Evolutionary conservation across 2,329 filamentous ascomycete genomes (phyloP).

Genomic region (Apiospora sp.): DNA sequence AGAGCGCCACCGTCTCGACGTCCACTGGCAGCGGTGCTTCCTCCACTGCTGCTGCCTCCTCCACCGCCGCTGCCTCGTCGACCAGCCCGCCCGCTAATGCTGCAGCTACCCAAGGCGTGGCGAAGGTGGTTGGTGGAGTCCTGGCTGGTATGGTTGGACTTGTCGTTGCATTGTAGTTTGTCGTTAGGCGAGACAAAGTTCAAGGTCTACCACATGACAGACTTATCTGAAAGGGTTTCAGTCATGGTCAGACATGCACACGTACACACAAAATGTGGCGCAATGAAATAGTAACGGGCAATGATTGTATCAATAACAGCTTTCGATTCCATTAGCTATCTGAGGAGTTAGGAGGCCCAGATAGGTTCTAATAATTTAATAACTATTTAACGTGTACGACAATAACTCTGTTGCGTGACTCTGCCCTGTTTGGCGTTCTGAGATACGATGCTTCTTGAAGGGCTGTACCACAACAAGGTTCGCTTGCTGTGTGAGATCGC

Average conservation of each 20-base stretch:
- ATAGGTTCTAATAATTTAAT: not conserved
- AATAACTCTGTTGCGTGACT: not conserved
- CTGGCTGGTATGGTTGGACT: constrained; percentile 3
- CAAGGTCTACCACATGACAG: not conserved
- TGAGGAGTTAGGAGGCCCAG: not conserved
- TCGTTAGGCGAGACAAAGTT: not conserved
- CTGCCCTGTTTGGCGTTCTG: not conserved
- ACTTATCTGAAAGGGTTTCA: not conserved
- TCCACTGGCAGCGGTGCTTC: not conserved
- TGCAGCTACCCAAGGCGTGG: constrained; percentile 1
- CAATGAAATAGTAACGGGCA: not conserved
- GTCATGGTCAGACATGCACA: not conserved
- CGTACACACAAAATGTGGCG: not conserved
- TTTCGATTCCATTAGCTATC: not conserved
- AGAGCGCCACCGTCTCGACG: not conserved
- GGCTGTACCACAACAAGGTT: not conserved
- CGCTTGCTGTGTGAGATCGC: not conserved
- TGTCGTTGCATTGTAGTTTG: constrained; percentile 6
- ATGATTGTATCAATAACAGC: not conserved
- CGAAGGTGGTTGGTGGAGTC: not conserved
- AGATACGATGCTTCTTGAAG: not conserved
- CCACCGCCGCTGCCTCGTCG: not conserved
- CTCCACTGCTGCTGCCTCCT: not conserved
- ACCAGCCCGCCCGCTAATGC: not conserved
- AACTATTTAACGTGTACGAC: not conserved